Percentiles rank a stretch among this genome's conserved stretches.
These are phyloP conservation scores for Pythium coloratum DNA, from an alignment of 352 stramenopile species.

Conservation along the genomic window DNA sequence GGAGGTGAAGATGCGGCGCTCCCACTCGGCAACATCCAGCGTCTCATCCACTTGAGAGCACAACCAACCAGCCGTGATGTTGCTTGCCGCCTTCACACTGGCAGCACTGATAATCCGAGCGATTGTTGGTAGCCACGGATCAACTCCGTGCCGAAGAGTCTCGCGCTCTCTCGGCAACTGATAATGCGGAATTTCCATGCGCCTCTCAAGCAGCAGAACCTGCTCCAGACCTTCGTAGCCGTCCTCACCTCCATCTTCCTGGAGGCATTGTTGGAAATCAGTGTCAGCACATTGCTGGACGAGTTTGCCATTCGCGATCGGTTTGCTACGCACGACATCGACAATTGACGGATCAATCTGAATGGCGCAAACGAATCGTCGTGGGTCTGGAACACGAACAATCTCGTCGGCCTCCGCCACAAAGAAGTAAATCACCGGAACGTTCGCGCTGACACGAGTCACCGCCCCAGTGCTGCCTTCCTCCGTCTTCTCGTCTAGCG, in stretches of 20 bases:
- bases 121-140: background rate
- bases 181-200: background rate
- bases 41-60: background rate
- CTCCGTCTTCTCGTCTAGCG: background rate
- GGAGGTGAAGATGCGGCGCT: background rate
- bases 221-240: background rate
- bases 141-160: background rate
- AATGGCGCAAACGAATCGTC: slow-evolving; percentile 20
- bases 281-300: background rate
- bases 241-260: background rate
- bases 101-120: background rate
- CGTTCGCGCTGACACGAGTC: background rate
- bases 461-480: background rate
- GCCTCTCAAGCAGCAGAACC: background rate
- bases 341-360: slow-evolving; percentile 12
- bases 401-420: background rate
- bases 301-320: background rate
- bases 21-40: background rate
- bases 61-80: background rate
- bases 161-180: background rate
- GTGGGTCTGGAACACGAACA: background rate
- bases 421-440: slow-evolving; percentile 2
- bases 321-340: background rate
- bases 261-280: background rate
- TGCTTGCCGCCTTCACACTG: background rate